These are phyloP conservation scores for Mycocentrospora acerina DNA, from an alignment of 2,329 filamentous ascomycete genomes.

Conservation along the genomic window DNA sequence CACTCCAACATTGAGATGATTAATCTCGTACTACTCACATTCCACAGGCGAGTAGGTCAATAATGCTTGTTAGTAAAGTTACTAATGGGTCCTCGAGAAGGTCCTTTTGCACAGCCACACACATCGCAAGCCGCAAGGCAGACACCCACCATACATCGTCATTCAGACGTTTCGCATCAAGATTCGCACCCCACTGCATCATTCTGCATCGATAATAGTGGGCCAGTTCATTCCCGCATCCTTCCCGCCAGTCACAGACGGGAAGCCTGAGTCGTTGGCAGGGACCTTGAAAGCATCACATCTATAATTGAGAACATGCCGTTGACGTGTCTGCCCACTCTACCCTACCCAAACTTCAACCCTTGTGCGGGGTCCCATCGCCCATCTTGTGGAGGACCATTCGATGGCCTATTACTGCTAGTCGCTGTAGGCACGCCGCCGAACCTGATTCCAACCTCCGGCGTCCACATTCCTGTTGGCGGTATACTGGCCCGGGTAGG, in stretches of 20 bases:
- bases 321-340: background rate
- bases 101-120: slow-evolving; percentile 26
- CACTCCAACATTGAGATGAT: no score
- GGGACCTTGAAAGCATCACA: no score
- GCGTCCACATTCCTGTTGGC: slow-evolving; percentile 68
- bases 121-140: slow-evolving; percentile 30
- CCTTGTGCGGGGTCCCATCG: slow-evolving; percentile 45
- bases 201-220: no score
- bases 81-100: no score
- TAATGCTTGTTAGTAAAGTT: slow-evolving; percentile 5
- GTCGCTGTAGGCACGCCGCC: slow-evolving; percentile 46
- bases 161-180: slow-evolving; percentile 2
- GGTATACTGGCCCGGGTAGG: slow-evolving; percentile 43
- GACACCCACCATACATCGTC: slow-evolving; percentile 8
- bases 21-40: slow-evolving; percentile 2
- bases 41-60: slow-evolving; percentile 5
- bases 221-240: no score
- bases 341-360: slow-evolving; percentile 40
- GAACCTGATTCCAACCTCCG: slow-evolving; percentile 80
- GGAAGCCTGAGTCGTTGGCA: no score
- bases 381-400: slow-evolving; percentile 38
- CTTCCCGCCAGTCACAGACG: no score
- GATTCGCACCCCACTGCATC: slow-evolving; percentile 11
- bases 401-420: slow-evolving; percentile 32
- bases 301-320: background rate